phyloP scores from a whole-genome alignment of 2,329 filamentous ascomycete species.

The Aspergillus ruber region DNA sequence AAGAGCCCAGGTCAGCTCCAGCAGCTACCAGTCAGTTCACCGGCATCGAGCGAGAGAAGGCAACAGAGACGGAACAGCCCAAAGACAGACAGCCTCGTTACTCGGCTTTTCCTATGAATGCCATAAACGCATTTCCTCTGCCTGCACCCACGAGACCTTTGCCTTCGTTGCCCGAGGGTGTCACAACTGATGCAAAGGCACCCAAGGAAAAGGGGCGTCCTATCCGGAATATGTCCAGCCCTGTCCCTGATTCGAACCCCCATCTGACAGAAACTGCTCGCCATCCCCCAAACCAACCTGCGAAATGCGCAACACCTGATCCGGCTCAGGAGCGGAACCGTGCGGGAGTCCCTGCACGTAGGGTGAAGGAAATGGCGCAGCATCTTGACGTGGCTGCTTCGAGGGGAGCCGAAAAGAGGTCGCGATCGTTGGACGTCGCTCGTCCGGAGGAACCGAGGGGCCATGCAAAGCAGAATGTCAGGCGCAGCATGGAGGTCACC shows the following conservation, averaged over 20 bases:
- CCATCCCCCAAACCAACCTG: not conserved
- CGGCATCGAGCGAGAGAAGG: not conserved
- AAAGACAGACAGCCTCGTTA: constrained; percentile 10
- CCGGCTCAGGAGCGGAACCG: constrained; percentile 9
- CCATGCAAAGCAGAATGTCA: not conserved
- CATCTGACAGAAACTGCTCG: not conserved
- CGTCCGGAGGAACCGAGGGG: not conserved
- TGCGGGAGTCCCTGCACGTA: constrained; percentile 20
- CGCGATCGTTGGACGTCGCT: not conserved
- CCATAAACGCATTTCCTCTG: constrained; percentile 27
- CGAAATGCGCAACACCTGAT: not conserved
- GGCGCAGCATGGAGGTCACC: not conserved
- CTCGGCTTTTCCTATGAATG: constrained; percentile 19
- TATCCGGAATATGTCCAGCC: not conserved
- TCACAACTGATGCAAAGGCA: not conserved
- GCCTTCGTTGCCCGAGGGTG: constrained; percentile 24
- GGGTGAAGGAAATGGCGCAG: constrained; percentile 21
- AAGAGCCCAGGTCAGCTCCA: not conserved
- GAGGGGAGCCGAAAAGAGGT: not conserved
- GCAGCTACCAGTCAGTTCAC: not conserved
- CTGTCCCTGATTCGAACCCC: not conserved
- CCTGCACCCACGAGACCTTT: constrained; percentile 30
- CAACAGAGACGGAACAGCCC: not conserved
- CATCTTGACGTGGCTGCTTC: not conserved
- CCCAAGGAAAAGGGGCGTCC: not conserved